Evolutionary conservation across 1,284 basidiomycete species (phyloP).

Genomic region (Ustilago shanxiensis): DNA sequence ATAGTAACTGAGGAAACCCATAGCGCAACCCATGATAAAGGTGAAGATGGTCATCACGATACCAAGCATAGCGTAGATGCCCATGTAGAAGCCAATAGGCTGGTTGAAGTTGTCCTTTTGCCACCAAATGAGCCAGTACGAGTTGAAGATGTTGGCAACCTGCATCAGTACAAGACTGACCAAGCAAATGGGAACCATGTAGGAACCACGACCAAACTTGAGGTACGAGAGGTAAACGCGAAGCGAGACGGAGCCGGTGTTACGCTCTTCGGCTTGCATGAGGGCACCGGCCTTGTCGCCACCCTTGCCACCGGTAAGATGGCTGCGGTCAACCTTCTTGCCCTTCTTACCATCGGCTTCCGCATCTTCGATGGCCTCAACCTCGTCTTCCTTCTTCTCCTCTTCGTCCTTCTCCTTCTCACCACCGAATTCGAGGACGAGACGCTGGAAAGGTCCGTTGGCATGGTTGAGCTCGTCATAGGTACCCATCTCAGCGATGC

Average conservation of each 20-base stretch:
- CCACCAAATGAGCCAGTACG: conserved; percentile 72
- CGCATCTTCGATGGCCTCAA: conserved; percentile 44
- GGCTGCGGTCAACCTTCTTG: conserved; percentile 39
- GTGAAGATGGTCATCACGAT: conserved; percentile 76
- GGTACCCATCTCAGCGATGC: conserved; percentile 77
- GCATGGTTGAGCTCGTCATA: conserved; percentile 75
- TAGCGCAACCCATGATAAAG: conserved; percentile 75
- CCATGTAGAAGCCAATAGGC: conserved; percentile 77
- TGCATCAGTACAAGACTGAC: conserved; percentile 78
- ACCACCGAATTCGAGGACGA: conserved; percentile 71
- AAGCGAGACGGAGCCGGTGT: conserved; percentile 66
- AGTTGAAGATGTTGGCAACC: conserved; percentile 72
- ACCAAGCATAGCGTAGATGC: conserved; percentile 79
- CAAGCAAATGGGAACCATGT: conserved; percentile 76
- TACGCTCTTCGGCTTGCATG: conserved; percentile 67
- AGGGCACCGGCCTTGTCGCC: conserved; percentile 51
- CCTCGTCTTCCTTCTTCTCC: conserved; percentile 56
- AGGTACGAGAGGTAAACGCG: conserved; percentile 79
- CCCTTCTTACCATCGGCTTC: conserved; percentile 29
- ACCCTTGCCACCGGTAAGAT: conserved; percentile 33
- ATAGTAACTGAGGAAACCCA: conserved; percentile 78
- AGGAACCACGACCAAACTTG: conserved; percentile 75
- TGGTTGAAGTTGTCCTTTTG: conserved; percentile 75
- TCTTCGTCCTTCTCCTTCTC: conserved; percentile 58
- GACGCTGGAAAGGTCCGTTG: conserved; percentile 75